phyloP scores from a whole-genome alignment of 306 rosid genomes.

The Cyamopsis tetragonoloba region DNA sequence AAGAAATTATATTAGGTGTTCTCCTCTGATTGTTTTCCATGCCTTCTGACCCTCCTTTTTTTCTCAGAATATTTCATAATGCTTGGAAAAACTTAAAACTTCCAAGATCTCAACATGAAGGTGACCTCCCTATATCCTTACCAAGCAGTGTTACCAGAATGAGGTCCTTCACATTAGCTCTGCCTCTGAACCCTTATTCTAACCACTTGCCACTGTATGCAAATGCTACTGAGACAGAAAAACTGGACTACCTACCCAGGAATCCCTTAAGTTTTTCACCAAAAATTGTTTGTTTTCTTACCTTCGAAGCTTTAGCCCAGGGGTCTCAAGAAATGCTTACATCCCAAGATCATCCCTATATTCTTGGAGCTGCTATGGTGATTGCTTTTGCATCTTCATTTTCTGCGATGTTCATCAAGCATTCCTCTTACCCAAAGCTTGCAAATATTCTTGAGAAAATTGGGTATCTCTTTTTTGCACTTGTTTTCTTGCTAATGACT shows the following conservation, averaged over 20 bases:
- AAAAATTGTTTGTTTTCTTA: background rate
- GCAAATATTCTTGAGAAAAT: background rate
- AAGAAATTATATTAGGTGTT: background rate
- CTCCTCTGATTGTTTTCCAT: background rate
- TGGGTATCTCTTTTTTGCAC: background rate
- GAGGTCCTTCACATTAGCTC: background rate
- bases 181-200: background rate
- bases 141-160: background rate
- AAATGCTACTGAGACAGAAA: background rate
- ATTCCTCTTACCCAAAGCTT: background rate
- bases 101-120: background rate
- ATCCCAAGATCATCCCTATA: background rate
- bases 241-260: background rate
- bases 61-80: background rate
- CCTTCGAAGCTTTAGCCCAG: background rate
- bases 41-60: background rate
- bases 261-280: background rate
- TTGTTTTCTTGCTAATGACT: background rate
- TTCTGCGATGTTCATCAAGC: background rate
- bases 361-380: conserved; percentile 5
- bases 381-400: conserved; percentile 21
- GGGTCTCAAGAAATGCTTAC: background rate
- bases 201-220: background rate
- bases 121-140: background rate
- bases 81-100: background rate